A percentile compares a stretch with the other conserved stretches of the same genome.
These are phyloP conservation scores for Pseudopediastrum boryanum DNA, from an alignment of 139 green algal genomes.

Conservation along the genomic window DNA sequence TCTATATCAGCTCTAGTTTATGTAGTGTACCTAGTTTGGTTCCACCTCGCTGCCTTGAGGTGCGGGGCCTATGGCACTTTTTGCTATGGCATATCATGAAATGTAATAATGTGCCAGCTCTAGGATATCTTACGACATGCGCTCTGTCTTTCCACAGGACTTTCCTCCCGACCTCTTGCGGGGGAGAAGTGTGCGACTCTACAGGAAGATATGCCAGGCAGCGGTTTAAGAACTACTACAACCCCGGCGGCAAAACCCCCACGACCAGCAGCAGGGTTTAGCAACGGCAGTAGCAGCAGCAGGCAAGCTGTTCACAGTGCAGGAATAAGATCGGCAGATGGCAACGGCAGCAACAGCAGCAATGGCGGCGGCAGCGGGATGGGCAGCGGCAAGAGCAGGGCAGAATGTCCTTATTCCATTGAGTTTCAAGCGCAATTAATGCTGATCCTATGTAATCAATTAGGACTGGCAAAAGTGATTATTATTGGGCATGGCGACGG, in stretches of 20 bases:
- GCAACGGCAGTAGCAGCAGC: background rate
- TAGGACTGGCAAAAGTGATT: constrained; percentile 60
- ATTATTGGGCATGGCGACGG: constrained; percentile 75
- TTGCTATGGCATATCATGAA: too few species aligned
- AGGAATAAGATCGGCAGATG: too few species aligned
- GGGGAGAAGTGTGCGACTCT: too few species aligned
- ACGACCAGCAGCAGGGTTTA: background rate
- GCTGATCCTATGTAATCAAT: constrained; percentile 52
- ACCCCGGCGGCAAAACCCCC: background rate
- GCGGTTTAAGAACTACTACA: background rate
- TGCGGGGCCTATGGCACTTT: too few species aligned
- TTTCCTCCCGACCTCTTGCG: too few species aligned
- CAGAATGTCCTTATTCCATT: constrained; percentile 58
- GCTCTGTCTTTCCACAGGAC: too few species aligned
- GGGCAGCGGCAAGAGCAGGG: constrained; percentile 1
- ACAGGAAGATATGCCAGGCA: background rate
- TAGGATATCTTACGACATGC: too few species aligned
- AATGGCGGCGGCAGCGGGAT: background rate
- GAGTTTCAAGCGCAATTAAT: constrained; percentile 59
- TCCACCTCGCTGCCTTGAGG: too few species aligned
- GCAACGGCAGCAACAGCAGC: constrained; percentile 3
- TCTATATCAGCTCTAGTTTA: too few species aligned
- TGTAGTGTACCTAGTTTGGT: too few species aligned
- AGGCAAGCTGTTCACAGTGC: background rate
- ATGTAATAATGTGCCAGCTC: too few species aligned